Evolutionary conservation across 2,329 filamentous ascomycete genomes (phyloP).

Genomic region (Fusarium mexicanum): DNA sequence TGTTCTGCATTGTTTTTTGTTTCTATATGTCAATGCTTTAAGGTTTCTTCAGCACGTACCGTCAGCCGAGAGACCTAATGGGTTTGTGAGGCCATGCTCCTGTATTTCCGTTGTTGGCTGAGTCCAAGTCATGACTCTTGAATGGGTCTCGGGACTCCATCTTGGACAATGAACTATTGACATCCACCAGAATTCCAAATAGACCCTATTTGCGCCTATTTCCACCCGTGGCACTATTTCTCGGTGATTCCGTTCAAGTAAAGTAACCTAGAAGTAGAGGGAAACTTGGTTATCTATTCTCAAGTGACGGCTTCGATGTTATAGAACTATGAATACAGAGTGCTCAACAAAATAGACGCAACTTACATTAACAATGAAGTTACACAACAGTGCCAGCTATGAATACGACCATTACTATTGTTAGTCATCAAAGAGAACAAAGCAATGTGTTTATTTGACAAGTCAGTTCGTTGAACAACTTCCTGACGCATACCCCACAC

Average conservation of each 20-base stretch:
- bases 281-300: background rate
- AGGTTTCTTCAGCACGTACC: background rate
- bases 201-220: background rate
- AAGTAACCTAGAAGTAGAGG: too few relatives aligned
- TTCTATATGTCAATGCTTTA: background rate
- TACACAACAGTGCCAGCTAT: too few relatives aligned
- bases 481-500: background rate
- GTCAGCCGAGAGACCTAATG: background rate
- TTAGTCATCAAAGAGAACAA: background rate
- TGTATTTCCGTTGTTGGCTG: background rate
- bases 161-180: background rate
- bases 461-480: background rate
- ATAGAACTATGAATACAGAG: background rate
- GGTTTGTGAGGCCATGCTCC: background rate
- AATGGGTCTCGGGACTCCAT: background rate
- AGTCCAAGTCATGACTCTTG: background rate
- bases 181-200: background rate
- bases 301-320: background rate
- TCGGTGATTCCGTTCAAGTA: background rate
- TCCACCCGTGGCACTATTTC: background rate
- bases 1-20: background rate
- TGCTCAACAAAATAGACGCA: background rate
- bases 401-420: background rate
- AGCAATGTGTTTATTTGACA: background rate
- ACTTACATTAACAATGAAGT: too few relatives aligned